Evolutionary conservation across 257 asterid species (phyloP), one percentile per base, ranked within the genome.

Genomic region (Jasminum sambac): DNA sequence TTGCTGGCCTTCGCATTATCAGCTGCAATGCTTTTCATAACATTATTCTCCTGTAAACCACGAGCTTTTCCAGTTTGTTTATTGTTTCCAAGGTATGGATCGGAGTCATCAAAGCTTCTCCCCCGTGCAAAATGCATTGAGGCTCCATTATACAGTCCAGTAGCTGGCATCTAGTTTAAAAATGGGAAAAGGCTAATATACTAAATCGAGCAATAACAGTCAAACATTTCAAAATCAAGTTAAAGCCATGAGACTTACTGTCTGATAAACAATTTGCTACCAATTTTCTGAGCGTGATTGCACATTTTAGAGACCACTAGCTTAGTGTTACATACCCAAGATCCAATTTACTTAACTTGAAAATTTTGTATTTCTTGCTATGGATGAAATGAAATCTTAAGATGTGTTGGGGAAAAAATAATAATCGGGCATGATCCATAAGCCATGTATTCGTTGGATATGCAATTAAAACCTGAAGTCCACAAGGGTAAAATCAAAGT

Each of bases 1-100:
- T 84, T 95, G 82, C 95, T 87, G 60, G 95, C 84, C 78, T 85
- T 91, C 82, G 87, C 95, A 71, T 89, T 91, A 66, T 95, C 99
- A 64, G 91, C 84, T 21, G 90, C 82, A 57, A 89, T 79, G 77
- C 84, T 87, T 80, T 84, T 91, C 70, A 82, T 60, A 73, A 77
- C 88, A 69, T 76, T 91, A 78, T 73, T 87, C 80, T 95, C 98
- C 58, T 88, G 86, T 73, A 88, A 74, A 64, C 80, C 84, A 69
- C 86, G 90, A 69, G 77, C 78, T 80, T 82, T 84, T 65, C 88
- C 88, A 60, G 88, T 66, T 77, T 84, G 96, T 66, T 84, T 91
- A 63, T 77, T 86, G 84, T 86, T 91, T 19, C 86, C 94, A 57
- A 84, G 76, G 79, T 78, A 88, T 57, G 89, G 76, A 46, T 88